Percentiles rank a stretch among this genome's conserved stretches.
phyloP scores from a whole-genome alignment of 2,329 filamentous ascomycete genomes.

The Fusarium musae region DNA sequence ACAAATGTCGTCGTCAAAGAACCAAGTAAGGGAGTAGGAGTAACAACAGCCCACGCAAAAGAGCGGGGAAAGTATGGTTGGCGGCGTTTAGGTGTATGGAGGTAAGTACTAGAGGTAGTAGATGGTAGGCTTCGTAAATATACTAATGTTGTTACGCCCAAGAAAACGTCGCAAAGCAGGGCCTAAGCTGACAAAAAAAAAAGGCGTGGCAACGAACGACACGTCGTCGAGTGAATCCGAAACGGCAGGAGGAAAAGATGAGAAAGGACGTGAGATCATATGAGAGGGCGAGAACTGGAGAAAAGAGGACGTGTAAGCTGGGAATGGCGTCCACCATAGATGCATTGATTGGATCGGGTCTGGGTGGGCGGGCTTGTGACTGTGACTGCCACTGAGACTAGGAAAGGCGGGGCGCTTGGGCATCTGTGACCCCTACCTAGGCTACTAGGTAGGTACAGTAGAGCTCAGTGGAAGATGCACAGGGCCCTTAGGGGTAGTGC shows the following conservation, averaged over 20 bases:
- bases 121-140: neutral
- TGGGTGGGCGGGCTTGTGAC: conserved; percentile 33
- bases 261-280: conserved; percentile 26
- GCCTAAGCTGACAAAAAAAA: conserved; percentile 13
- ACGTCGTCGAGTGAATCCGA: conserved; percentile 40
- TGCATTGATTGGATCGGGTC: conserved; percentile 35
- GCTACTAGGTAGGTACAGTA: neutral
- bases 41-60: conserved; percentile 35
- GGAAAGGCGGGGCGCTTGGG: conserved; percentile 35
- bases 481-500: neutral
- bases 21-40: conserved; percentile 29
- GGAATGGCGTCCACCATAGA: conserved; percentile 27
- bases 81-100: conserved; percentile 5
- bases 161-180: conserved; percentile 15
- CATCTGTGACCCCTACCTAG: conserved; percentile 26
- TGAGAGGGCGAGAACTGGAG: conserved; percentile 23
- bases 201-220: conserved; percentile 42
- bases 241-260: conserved; percentile 30
- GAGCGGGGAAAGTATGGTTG: conserved; percentile 34
- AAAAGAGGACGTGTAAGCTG: conserved; percentile 27
- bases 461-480: conserved; percentile 21
- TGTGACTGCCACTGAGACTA: conserved; percentile 25
- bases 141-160: conserved; percentile 12
- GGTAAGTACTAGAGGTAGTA: neutral
- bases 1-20: conserved; percentile 23